Base-by-base conservation (phyloP, 495 filamentous ascomycete species). In the Aspergillus taichungensis region DNA sequence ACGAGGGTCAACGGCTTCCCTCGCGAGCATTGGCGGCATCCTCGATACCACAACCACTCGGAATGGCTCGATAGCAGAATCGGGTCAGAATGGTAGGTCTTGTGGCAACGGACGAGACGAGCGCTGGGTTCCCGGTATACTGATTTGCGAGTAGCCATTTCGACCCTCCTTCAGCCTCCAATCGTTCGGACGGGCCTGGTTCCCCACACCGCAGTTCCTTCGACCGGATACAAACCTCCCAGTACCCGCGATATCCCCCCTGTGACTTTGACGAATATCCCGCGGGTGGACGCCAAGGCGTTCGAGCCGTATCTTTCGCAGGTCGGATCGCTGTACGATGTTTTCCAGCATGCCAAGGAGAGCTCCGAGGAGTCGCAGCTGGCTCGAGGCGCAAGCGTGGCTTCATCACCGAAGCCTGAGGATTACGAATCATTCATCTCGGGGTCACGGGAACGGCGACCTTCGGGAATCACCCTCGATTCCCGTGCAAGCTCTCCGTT, bases 181-280 rank as follows among this genome's bases (percentile, higher is more conserved):
- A 92, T 92, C 47, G 76, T 91, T 24, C 86, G 94, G 42, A 92
- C 89, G 12, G 91, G 87, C 36, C 73, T 95, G 37, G 71, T 84
- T 10, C 82, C 88, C 3, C 84, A 92, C 58, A 80, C 81, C 3
- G 64, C 82, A 3, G 76, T 79, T 5, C 70, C 86, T 0, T 64
- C 78, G 6, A 80, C 78, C 47, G 69, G 81, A 32, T 87, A 88
- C 53, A 89, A 82, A 45, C 81, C 86, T 6, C 92, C 92, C 0
- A 89, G 87, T n/a, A 71, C 90, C 6, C 80, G 78, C 66, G 92
- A 99, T 61, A 99, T 99, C 38, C 89, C 92, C 0, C 91, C 92
- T 0, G 92, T 99, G 6, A 84, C 87, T 0, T 71, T 99, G 43
- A 90, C 91, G 5, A 94, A 94, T 45, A 89, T 97, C 40, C 78